phyloP scores from a whole-genome alignment of 139 green algal genomes.

The Chlamydomonas asymmetrica region DNA sequence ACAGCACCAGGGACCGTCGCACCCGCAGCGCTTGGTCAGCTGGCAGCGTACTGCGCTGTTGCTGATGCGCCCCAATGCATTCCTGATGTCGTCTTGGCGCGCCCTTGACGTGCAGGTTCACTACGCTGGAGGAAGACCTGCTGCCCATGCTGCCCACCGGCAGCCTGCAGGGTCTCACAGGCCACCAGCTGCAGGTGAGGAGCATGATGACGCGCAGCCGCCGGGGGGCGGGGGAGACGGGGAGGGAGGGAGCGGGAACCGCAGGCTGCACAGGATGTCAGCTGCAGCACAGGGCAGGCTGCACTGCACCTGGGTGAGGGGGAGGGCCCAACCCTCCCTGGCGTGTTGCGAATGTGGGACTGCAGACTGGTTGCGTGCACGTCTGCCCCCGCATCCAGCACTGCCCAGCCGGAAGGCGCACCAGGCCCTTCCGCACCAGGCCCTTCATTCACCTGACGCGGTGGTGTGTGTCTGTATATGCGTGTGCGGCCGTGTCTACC shows the following conservation, averaged over 20 bases:
- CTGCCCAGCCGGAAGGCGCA: no score
- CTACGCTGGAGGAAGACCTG: conserved; percentile 66
- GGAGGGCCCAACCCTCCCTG: neutral
- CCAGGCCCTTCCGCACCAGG: no score
- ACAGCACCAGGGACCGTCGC: no score
- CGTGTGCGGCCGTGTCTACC: no score
- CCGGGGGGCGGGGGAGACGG: neutral
- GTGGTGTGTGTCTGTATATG: no score
- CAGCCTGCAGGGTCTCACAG: neutral
- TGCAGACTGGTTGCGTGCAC: conserved; percentile 6
- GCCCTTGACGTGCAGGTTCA: conserved; percentile 29
- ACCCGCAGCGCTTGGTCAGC: no score
- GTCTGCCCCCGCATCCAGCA: no score
- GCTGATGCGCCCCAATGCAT: no score
- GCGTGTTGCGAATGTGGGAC: neutral
- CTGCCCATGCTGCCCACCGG: conserved; percentile 52
- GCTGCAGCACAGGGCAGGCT: no score
- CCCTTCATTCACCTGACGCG: no score
- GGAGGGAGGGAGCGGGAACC: neutral
- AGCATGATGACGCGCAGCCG: neutral
- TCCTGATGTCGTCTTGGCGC: no score
- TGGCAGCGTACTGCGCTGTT: no score
- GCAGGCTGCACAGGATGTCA: neutral
- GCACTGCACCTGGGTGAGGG: neutral
- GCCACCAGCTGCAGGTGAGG: conserved; percentile 61